phyloP scores from a whole-genome alignment of 2,329 filamentous ascomycete species.

The Sporothrix protearum region DNA sequence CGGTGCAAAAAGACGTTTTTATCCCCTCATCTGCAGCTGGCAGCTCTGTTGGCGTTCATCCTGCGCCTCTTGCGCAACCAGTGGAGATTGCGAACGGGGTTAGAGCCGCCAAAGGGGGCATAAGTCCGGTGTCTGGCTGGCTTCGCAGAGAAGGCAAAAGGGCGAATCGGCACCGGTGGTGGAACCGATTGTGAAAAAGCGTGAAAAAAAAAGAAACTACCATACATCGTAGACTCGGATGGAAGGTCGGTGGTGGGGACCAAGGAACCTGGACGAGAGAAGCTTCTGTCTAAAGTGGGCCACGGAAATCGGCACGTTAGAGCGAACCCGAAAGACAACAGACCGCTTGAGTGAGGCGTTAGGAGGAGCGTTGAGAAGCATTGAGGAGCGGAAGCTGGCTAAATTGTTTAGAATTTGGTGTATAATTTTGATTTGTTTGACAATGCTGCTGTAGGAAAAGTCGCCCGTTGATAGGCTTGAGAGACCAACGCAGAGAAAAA shows the following conservation, averaged over 20 bases:
- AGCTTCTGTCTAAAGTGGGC: not conserved
- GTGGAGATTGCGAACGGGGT: not conserved
- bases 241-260: not conserved
- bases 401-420: not conserved
- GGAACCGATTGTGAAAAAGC: not conserved
- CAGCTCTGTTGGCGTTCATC: not conserved
- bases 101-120: not conserved
- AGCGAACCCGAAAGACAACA: not conserved
- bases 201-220: too few species aligned
- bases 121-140: not conserved
- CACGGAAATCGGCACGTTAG: not conserved
- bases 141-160: not conserved
- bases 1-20: not conserved
- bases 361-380: not conserved
- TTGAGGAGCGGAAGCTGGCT: not conserved
- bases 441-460: not conserved
- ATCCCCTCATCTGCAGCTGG: not conserved
- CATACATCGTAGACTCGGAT: not conserved
- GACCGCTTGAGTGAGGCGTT: not conserved
- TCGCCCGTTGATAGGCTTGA: not conserved
- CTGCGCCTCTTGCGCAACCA: not conserved
- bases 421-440: not conserved
- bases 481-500: not conserved
- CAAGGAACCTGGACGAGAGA: not conserved
- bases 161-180: conserved; percentile 14